These are phyloP conservation scores for Fusarium buharicum DNA, from an alignment of 2,329 filamentous ascomycete species.

Conservation along the genomic window DNA sequence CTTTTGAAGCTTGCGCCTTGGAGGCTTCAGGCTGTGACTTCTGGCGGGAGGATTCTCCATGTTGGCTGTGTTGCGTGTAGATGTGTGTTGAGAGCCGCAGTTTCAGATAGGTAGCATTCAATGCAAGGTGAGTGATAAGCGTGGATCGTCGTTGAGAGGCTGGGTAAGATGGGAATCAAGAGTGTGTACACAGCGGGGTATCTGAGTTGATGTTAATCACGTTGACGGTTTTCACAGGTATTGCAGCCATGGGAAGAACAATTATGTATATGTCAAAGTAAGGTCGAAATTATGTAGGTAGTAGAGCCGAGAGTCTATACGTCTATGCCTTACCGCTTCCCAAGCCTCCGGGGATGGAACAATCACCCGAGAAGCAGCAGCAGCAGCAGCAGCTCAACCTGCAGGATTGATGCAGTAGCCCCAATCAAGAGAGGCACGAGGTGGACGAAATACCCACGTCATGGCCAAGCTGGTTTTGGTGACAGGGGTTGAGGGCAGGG, in stretches of 20 bases:
- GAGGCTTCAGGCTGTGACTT: constrained; percentile 42
- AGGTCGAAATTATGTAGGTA: constrained; percentile 27
- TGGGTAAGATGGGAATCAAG: constrained; percentile 2
- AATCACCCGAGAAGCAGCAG: constrained; percentile 17
- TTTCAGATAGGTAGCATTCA: constrained; percentile 28
- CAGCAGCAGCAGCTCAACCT: constrained; percentile 25
- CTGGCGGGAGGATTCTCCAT: constrained; percentile 24
- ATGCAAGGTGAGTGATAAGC: constrained; percentile 10
- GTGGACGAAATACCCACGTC: constrained; percentile 43
- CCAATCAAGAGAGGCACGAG: constrained; percentile 39
- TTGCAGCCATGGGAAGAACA: constrained; percentile 25
- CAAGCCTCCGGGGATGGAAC: constrained; percentile 16
- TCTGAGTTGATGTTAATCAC: constrained; percentile 23
- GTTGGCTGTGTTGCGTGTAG: background rate
- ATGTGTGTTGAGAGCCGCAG: constrained; percentile 13
- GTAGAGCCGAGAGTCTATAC: constrained; percentile 30
- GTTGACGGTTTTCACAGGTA: constrained; percentile 13
- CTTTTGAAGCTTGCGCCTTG: constrained; percentile 48
- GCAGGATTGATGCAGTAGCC: constrained; percentile 33
- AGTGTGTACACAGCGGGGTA: constrained; percentile 10
- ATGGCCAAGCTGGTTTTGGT: constrained; percentile 35
- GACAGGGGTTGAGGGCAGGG: constrained; percentile 25
- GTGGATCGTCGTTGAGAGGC: constrained; percentile 23
- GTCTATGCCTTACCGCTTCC: constrained; percentile 44
- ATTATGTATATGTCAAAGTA: constrained; percentile 30